A percentile compares a stretch with the other conserved stretches of the same genome.
Conservation (phyloP, 2,329 filamentous ascomycete genomes). For the Sclerotinia borealis region DNA sequence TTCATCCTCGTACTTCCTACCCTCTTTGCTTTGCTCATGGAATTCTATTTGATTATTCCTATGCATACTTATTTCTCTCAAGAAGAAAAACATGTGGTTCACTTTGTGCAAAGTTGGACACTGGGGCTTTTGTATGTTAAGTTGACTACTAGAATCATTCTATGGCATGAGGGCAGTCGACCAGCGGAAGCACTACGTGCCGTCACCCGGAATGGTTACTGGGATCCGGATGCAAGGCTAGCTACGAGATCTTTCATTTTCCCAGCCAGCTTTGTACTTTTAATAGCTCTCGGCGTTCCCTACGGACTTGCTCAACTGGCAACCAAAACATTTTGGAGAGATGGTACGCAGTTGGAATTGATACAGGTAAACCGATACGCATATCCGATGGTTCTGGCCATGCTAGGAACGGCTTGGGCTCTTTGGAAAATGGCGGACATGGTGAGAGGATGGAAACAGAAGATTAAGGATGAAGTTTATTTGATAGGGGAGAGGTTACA, state of each 20-base stretch:
- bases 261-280: conserved; percentile 59
- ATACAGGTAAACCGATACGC: conserved; percentile 53
- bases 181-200: conserved; percentile 68
- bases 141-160: conserved; percentile 63
- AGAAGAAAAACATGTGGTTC: conserved; percentile 60
- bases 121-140: conserved; percentile 87
- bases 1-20: conserved; percentile 76
- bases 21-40: conserved; percentile 70
- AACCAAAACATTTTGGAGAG: conserved; percentile 36
- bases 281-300: conserved; percentile 58
- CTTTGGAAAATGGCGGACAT: conserved; percentile 52
- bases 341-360: conserved; percentile 23
- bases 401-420: conserved; percentile 40
- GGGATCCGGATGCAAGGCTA: conserved; percentile 70
- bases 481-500: conserved; percentile 90
- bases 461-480: conserved; percentile 91
- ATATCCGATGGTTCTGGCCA: conserved; percentile 56
- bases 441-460: conserved; percentile 68
- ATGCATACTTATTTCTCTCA: conserved; percentile 38
- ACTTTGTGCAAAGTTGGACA: conserved; percentile 90
- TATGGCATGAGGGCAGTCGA: conserved; percentile 62
- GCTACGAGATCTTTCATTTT: conserved; percentile 84
- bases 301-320: conserved; percentile 49
- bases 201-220: conserved; percentile 67
- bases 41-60: conserved; percentile 84